Evolutionary conservation across 164 flowering plant genomes (phyloP), one percentile per base, ranked within the genome.

Genomic region (Berberis thunbergii): DNA sequence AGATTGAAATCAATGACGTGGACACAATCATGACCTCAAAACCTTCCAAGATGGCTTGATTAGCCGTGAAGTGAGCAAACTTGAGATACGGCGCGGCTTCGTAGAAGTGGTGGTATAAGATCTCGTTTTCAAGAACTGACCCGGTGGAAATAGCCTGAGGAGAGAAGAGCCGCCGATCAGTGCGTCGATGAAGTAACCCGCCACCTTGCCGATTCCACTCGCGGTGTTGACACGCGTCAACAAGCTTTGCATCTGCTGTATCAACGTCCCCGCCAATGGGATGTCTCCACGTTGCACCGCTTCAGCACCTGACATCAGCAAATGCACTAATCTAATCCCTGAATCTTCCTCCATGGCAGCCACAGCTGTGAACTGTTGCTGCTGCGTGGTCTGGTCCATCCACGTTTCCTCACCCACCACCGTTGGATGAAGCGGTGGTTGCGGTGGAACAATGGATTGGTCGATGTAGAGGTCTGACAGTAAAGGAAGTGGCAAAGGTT

Each of bases 51-150:
- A 90, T 90, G 42, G 95, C 97, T 63, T 90, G 97, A 65, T 90
- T 90, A 2, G 95, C 90, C 0, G 95, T 88, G 77, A 90, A 90
- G 66, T 90, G 95, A n/a, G 92, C 90, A 78, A 90, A 90, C 54
- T 90, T 90, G 48, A 90, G 66, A 73, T 81, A 86, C 0, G 97
- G 97, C 44, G 84, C 79, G 0, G 89, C 93, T 74, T 89, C 94
- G 70, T 89, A 87, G 64, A 79, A 86, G 61, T 81, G 76, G 52
- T 83, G 92, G 73, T 86, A 85, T 43, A 86, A 49, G 54, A 86
- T 64, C 78, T 83, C 90, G 57, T 71, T 73, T 72, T 81, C 86
- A 4, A 45, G 60, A 7, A 72, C 65, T 44, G 77, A 61, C 65
- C 57, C 74, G 62, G 59, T 63, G 40, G 45, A 54, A 2, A 8